Evolutionary conservation across 2,329 filamentous ascomycete species (phyloP).

Genomic region (Aaosphaeria arxii): DNA sequence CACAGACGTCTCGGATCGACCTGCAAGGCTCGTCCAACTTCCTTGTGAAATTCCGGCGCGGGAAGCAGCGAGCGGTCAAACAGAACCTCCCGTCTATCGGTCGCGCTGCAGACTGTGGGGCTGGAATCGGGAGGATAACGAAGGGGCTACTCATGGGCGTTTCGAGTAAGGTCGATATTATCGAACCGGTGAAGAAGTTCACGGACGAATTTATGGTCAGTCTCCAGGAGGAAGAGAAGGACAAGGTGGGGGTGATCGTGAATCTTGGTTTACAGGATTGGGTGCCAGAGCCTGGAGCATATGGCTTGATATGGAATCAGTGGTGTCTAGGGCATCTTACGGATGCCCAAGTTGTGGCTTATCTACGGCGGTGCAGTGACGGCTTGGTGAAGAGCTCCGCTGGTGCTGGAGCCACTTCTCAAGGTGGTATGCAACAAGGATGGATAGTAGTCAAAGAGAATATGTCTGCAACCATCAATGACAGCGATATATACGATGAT

Average conservation of each 20-base stretch:
- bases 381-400: slow-evolving; percentile 37
- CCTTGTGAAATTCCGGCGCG: slow-evolving; percentile 60
- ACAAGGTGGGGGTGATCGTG: slow-evolving; percentile 61
- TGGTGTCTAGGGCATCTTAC: slow-evolving; percentile 86
- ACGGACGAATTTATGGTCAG: slow-evolving; percentile 55
- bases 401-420: slow-evolving; percentile 6
- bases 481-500: slow-evolving; percentile 69
- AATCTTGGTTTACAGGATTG: slow-evolving; percentile 74
- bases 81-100: slow-evolving; percentile 25
- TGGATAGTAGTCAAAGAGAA: slow-evolving; percentile 81
- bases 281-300: slow-evolving; percentile 50
- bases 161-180: slow-evolving; percentile 71
- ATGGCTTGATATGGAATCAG: slow-evolving; percentile 85
- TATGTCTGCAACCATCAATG: slow-evolving; percentile 51
- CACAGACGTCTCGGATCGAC: slow-evolving; percentile 66
- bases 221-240: slow-evolving; percentile 27
- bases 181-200: slow-evolving; percentile 84
- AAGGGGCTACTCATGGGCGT: slow-evolving; percentile 70
- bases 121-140: slow-evolving; percentile 80
- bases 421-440: slow-evolving; percentile 31
- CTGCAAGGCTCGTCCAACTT: slow-evolving; percentile 69
- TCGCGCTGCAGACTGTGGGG: slow-evolving; percentile 58
- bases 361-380: slow-evolving; percentile 59
- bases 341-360: slow-evolving; percentile 68
- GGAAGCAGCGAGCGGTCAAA: slow-evolving; percentile 9